Conservation (phyloP, 148 eudicot species). For the Polygonum aviculare region DNA sequence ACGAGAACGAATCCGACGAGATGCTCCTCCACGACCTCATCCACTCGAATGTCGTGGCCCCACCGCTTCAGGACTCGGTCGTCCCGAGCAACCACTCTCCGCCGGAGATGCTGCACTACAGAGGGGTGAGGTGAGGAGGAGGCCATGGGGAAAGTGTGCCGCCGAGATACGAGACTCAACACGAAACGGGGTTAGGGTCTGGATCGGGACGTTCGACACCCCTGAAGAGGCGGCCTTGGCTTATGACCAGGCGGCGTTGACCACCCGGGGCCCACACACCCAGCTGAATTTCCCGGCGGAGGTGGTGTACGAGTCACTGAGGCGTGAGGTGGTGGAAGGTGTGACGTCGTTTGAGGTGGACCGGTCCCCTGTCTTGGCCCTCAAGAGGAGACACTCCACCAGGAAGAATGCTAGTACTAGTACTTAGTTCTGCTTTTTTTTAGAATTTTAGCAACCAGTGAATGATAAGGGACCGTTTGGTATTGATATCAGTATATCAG, state of each 20-base stretch:
- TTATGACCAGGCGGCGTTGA: conserved; percentile 30
- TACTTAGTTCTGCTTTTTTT: neutral
- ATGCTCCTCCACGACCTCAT: conserved; percentile 7
- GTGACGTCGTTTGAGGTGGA: neutral
- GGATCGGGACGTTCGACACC: conserved; percentile 33
- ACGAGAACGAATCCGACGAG: conserved; percentile 2
- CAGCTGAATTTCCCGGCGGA: conserved; percentile 30
- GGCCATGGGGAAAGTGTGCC: conserved; percentile 34
- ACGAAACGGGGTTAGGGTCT: conserved; percentile 22
- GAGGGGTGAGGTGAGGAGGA: conserved; percentile 22
- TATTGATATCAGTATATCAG: too few species aligned
- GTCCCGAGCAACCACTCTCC: neutral
- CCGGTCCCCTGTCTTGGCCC: neutral
- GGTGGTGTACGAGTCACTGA: conserved; percentile 1
- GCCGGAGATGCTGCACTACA: neutral
- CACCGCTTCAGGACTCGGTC: neutral
- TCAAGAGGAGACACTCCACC: neutral
- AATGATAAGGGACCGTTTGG: too few species aligned
- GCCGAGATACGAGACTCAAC: conserved; percentile 33
- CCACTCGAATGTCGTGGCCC: neutral
- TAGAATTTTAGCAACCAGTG: too few species aligned
- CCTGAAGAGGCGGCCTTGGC: conserved; percentile 31
- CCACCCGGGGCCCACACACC: conserved; percentile 23
- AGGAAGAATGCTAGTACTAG: neutral
- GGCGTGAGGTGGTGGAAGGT: neutral